These are phyloP conservation scores for Aspergillus tubingensis DNA, from an alignment of 2,329 filamentous ascomycete species.

Conservation along the genomic window DNA sequence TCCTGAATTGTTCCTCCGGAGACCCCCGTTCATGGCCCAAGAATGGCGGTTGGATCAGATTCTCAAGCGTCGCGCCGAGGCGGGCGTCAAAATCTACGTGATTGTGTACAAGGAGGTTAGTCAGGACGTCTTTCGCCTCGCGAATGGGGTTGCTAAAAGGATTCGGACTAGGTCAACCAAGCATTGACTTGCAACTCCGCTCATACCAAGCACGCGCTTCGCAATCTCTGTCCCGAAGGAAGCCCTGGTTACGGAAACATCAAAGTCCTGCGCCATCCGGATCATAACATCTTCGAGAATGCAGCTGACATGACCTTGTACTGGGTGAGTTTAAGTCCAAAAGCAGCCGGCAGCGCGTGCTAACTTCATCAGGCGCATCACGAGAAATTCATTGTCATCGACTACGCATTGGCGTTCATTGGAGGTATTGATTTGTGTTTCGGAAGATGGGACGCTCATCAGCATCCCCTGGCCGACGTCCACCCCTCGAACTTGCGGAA, in stretches of 20 bases:
- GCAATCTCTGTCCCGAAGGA: conserved; percentile 77
- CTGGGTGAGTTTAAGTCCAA: conserved; percentile 56
- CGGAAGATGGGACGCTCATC: conserved; percentile 85
- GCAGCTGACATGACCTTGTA: conserved; percentile 95
- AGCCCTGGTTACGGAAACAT: conserved; percentile 86
- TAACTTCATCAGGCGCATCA: conserved; percentile 68
- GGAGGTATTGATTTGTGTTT: conserved; percentile 95
- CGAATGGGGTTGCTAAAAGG: conserved; percentile 6
- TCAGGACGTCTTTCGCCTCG: neutral
- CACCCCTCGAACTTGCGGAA: conserved; percentile 80
- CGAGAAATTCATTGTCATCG: conserved; percentile 95
- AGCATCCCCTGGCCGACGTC: conserved; percentile 82
- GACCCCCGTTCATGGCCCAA: conserved; percentile 79
- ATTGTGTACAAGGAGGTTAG: conserved; percentile 82
- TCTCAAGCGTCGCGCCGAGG: conserved; percentile 84
- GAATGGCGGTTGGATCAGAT: conserved; percentile 85
- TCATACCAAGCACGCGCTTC: conserved; percentile 87
- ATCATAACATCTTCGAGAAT: conserved; percentile 94
- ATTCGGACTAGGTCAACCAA: conserved; percentile 57
- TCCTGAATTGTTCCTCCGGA: conserved; percentile 79
- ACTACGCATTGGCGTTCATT: conserved; percentile 88
- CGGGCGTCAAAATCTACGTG: conserved; percentile 91
- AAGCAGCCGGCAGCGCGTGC: neutral
- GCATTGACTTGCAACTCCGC: conserved; percentile 87
- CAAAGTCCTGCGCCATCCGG: conserved; percentile 82